A percentile compares a stretch with the other conserved stretches of the same genome.
phyloP scores from a whole-genome alignment of 2,329 filamentous ascomycete species.

The Cladosporium sp. region DNA sequence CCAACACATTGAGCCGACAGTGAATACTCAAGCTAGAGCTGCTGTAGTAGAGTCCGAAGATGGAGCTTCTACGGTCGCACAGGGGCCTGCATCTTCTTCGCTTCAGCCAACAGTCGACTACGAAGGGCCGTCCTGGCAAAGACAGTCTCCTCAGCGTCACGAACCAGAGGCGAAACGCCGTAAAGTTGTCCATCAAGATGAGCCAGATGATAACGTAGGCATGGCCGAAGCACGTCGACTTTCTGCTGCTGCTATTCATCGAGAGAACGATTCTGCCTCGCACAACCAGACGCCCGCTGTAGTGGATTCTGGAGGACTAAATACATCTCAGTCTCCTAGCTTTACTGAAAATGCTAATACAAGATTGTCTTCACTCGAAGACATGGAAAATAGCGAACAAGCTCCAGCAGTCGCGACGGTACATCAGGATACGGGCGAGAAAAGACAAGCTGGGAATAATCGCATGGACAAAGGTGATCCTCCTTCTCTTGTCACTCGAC shows the following conservation, averaged over 20 bases:
- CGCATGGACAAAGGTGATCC: too few relatives aligned
- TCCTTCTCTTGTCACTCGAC: too few relatives aligned
- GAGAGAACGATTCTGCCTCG: neutral
- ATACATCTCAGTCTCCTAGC: too few relatives aligned
- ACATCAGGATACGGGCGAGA: too few relatives aligned
- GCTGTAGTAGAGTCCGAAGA: neutral
- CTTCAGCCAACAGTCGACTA: neutral
- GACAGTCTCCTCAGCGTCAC: neutral
- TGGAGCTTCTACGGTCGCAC: neutral
- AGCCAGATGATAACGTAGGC: neutral
- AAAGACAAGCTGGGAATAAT: too few relatives aligned
- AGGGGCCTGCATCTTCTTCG: neutral
- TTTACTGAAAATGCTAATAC: too few relatives aligned
- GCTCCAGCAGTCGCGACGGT: too few relatives aligned
- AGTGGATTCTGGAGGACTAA: neutral
- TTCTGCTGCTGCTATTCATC: neutral
- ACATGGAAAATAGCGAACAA: too few relatives aligned
- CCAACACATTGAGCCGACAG: neutral
- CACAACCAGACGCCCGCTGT: neutral
- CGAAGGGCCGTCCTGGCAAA: neutral
- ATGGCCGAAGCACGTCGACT: neutral
- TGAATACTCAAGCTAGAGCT: neutral
- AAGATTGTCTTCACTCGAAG: too few relatives aligned
- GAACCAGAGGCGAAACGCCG: neutral
- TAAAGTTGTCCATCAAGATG: neutral